These are phyloP conservation scores for Pyricularia grisea DNA, from an alignment of 2,329 filamentous ascomycete species.

Conservation along the genomic window DNA sequence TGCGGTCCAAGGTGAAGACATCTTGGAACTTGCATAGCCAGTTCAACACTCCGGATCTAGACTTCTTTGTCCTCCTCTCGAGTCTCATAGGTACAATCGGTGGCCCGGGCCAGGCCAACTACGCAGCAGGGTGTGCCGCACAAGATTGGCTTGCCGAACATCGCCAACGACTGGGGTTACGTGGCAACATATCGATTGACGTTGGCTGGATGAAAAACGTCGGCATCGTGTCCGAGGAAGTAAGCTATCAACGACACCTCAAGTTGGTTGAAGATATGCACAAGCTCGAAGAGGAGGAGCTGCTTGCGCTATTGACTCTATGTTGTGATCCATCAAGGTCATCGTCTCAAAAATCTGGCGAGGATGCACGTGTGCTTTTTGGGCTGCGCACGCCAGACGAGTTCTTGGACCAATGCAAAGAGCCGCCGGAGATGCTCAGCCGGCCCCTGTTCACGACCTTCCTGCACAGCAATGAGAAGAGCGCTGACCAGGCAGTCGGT, in stretches of 20 bases:
- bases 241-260: not conserved
- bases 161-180: constrained; percentile 10
- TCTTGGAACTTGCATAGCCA: constrained; percentile 20
- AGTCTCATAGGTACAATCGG: constrained; percentile 17
- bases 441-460: not conserved
- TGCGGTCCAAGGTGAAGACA: constrained; percentile 20
- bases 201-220: constrained; percentile 12
- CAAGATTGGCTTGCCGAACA: constrained; percentile 20
- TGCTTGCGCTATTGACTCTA: not conserved
- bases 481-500: not conserved
- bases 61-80: constrained; percentile 21
- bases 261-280: not conserved
- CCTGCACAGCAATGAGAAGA: not conserved
- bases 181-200: constrained; percentile 11
- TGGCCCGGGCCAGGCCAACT: constrained; percentile 16
- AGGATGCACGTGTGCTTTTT: constrained; percentile 52
- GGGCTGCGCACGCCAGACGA: constrained; percentile 31
- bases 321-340: not conserved
- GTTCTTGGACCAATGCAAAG: not conserved
- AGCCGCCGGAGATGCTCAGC: not conserved
- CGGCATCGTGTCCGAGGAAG: constrained; percentile 39
- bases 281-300: not conserved
- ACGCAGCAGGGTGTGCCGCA: constrained; percentile 21
- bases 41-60: constrained; percentile 11
- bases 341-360: constrained; percentile 6